phyloP scores from a whole-genome alignment of 768 basidiomycete species.

The Russula sp. region DNA sequence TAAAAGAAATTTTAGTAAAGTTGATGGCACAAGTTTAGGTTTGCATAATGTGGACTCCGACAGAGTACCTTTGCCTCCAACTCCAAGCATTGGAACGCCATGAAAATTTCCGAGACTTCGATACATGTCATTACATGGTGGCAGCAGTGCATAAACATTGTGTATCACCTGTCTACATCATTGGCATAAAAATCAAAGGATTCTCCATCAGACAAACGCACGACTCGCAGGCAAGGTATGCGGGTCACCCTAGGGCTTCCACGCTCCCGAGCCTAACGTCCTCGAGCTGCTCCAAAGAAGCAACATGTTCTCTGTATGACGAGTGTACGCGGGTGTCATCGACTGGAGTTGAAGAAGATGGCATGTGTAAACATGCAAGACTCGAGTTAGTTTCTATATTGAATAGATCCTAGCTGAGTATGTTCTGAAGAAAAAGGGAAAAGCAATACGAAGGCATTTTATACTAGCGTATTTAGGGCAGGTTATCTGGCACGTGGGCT shows the following conservation, averaged over 20 bases:
- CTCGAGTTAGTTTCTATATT: slow-evolving; percentile 37
- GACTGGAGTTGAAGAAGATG: slow-evolving; percentile 35
- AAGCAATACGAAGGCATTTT: background rate
- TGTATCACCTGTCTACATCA: background rate
- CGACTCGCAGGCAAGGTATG: slow-evolving; percentile 32
- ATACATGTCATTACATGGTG: background rate
- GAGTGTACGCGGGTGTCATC: slow-evolving; percentile 34
- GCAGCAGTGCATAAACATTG: background rate
- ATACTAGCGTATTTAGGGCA: slow-evolving; percentile 13
- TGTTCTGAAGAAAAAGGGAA: slow-evolving; percentile 31
- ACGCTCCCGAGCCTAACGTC: slow-evolving; percentile 30
- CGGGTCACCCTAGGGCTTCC: slow-evolving; percentile 24
- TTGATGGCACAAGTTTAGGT: slow-evolving; percentile 44
- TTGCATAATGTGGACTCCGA: too few relatives aligned
- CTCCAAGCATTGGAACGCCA: too few relatives aligned
- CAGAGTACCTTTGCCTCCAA: too few relatives aligned
- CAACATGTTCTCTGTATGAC: slow-evolving; percentile 36
- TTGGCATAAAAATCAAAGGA: background rate
- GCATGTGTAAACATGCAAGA: slow-evolving; percentile 40
- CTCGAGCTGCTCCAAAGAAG: slow-evolving; percentile 28
- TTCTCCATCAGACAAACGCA: slow-evolving; percentile 38
- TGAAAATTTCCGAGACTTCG: background rate
- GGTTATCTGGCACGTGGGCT: slow-evolving; percentile 6
- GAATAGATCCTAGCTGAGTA: slow-evolving; percentile 38
- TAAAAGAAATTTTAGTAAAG: slow-evolving; percentile 60